Evolutionary conservation across 2,329 filamentous ascomycete species (phyloP).

Genomic region (Xylariaceae sp.): DNA sequence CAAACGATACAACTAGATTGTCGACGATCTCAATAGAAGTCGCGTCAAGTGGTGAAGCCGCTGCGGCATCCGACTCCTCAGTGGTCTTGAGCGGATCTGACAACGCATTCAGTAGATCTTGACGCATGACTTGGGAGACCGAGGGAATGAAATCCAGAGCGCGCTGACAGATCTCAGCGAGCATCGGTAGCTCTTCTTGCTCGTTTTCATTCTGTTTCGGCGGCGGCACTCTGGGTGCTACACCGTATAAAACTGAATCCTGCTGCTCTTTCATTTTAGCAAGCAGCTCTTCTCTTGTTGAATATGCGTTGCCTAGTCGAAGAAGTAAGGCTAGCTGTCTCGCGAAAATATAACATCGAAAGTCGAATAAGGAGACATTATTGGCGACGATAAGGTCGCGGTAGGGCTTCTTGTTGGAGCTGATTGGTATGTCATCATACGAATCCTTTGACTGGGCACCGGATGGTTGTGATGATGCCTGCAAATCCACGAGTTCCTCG

Average conservation of each 20-base stretch:
- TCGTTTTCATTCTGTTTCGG: conserved; percentile 51
- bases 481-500: conserved; percentile 45
- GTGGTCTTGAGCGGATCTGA: conserved; percentile 36
- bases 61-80: conserved; percentile 32
- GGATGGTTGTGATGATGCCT: conserved; percentile 37
- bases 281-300: conserved; percentile 56
- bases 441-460: conserved; percentile 33
- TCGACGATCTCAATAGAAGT: conserved; percentile 55
- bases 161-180: conserved; percentile 82
- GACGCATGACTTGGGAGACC: conserved; percentile 71
- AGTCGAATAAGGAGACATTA: conserved; percentile 94
- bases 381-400: conserved; percentile 88
- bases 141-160: conserved; percentile 79
- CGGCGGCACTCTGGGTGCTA: conserved; percentile 47
- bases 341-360: conserved; percentile 87
- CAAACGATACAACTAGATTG: conserved; percentile 72
- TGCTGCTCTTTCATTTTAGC: conserved; percentile 59
- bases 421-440: conserved; percentile 56
- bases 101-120: conserved; percentile 66
- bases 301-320: conserved; percentile 70
- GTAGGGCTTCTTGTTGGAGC: conserved; percentile 70
- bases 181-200: conserved; percentile 66
- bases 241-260: conserved; percentile 52
- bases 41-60: conserved; percentile 30
- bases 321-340: conserved; percentile 79